Conservation (phyloP, 2,329 filamentous ascomycete genomes). For the Aspergillus melleus region DNA sequence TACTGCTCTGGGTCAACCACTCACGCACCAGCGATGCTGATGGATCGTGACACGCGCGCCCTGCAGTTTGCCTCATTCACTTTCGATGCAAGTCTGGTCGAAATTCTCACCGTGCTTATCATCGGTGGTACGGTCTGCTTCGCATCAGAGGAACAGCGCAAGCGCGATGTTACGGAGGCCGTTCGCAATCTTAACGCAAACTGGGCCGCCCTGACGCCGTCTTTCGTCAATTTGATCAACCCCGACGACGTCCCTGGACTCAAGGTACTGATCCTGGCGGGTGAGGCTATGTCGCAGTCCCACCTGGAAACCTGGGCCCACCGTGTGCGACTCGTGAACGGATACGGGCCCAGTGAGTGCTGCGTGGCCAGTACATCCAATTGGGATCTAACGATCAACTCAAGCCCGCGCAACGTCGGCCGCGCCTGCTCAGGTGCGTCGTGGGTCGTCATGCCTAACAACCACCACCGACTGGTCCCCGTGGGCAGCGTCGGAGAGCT, state of each 20-base stretch:
- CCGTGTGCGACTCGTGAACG: constrained; percentile 8
- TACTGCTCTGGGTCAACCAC: constrained; percentile 13
- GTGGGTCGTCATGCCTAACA: constrained; percentile 34
- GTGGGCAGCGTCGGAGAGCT: constrained; percentile 23
- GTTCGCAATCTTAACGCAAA: constrained; percentile 28
- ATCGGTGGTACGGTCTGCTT: constrained; percentile 41
- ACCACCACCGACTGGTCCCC: constrained; percentile 12
- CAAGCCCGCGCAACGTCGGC: constrained; percentile 15
- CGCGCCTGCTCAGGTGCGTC: constrained; percentile 8
- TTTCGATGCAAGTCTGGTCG: constrained; percentile 37
- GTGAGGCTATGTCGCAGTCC: constrained; percentile 12
- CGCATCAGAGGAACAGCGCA: constrained; percentile 45
- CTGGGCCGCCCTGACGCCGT: constrained; percentile 10
- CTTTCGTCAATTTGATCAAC: constrained; percentile 5
- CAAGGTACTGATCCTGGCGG: constrained; percentile 7
- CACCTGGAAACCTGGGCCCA: constrained; percentile 12
- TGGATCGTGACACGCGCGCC: constrained; percentile 39
- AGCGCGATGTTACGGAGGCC: constrained; percentile 46
- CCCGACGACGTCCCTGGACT: constrained; percentile 6
- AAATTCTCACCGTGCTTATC: constrained; percentile 18
- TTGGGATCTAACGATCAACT: not conserved
- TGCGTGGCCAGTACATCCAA: constrained; percentile 9
- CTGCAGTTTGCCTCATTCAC: constrained; percentile 37
- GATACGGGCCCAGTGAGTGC: constrained; percentile 38
- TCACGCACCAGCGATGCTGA: constrained; percentile 32